Base-by-base conservation (phyloP, 495 filamentous ascomycete genomes). In the Letharia lupina region DNA sequence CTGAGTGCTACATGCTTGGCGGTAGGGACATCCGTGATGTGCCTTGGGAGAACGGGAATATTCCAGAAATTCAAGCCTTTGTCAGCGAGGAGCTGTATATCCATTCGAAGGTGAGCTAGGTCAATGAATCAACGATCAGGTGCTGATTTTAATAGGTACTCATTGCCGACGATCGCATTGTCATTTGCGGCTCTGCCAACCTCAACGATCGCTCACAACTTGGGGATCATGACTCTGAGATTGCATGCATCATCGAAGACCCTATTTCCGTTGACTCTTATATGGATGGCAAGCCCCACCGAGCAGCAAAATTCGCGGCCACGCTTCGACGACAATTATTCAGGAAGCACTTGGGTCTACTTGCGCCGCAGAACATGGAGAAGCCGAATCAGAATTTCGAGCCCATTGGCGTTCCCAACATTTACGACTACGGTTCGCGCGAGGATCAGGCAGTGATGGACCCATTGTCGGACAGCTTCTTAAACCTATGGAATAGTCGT, bases 71-170 rank as follows among this genome's bases (percentile, higher is more conserved):
- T 41, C 80, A 93, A 74, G 90, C 91, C 4, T 96, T 92, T 70
- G 93, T 98, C 42, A 90, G 86, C 54, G 93, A 98, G 74, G 89
- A 96, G 76, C 86, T 98, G 33, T 98, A 98, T 74, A 87, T 96
- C 65, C 93, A 98, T 78, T 87, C 87, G 70, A 98, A 98, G 81
- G 82, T 85, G 71, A 44, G 47, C 52, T 64, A 64, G 57, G 31
- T 39, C 57, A 60, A 18, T n/a, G 15, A 54, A 31, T 15, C 23
- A 4, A 45, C n/a, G 39, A 45, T 5, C 37, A 16, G 18, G 60
- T 18, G 47, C 44, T 61, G 13, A 52, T n/a, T 3, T 23, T 23
- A 52, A 59, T 62, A 84, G 80, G 83, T 96, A 45, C 84, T 96
- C 68, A 93, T 98, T 73, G 93, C 93, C 63, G 93, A 98, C 72